A percentile compares a stretch with the other conserved stretches of the same genome.
Conservation (phyloP, 176 grass and related monocot species). For the Cocos nucifera region DNA sequence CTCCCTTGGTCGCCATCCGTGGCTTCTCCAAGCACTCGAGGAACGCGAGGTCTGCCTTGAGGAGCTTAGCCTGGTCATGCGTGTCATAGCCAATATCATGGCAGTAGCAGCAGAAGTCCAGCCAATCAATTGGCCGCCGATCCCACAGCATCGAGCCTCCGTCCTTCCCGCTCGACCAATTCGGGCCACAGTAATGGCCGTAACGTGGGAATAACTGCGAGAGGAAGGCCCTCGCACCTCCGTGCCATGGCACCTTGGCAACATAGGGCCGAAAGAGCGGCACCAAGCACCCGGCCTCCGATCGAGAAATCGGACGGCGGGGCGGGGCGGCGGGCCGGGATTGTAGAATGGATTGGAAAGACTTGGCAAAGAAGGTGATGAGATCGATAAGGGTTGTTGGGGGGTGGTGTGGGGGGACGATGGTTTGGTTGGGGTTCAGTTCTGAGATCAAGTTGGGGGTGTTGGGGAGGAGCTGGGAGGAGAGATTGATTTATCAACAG, state of each 20-base stretch:
- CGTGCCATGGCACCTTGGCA: conserved; percentile 86
- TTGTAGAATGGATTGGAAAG: too few relatives aligned
- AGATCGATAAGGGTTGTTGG: too few relatives aligned
- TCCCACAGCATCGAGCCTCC: conserved; percentile 86
- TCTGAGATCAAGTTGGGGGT: too few relatives aligned
- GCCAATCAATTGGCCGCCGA: conserved; percentile 68
- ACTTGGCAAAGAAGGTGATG: too few relatives aligned
- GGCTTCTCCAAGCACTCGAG: conserved; percentile 82
- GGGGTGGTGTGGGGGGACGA: too few relatives aligned
- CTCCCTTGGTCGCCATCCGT: conserved; percentile 48
- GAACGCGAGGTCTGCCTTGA: conserved; percentile 83
- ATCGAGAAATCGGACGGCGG: conserved; percentile 12
- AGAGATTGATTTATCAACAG: too few relatives aligned
- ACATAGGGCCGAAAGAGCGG: conserved; percentile 90
- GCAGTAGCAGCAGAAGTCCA: conserved; percentile 99
- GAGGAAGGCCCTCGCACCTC: conserved; percentile 52
- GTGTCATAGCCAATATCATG: conserved; percentile 98
- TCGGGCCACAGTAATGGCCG: conserved; percentile 94
- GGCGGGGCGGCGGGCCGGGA: not conserved
- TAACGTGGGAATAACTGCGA: conserved; percentile 85
- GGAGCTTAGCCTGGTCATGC: conserved; percentile 77
- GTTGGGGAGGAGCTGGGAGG: too few relatives aligned
- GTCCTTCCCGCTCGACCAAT: conserved; percentile 96
- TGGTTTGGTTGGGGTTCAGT: too few relatives aligned
- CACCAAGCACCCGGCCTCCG: conserved; percentile 57